These are phyloP conservation scores for Aspergillus leporis DNA, from an alignment of 495 filamentous ascomycete species.

Conservation along the genomic window DNA sequence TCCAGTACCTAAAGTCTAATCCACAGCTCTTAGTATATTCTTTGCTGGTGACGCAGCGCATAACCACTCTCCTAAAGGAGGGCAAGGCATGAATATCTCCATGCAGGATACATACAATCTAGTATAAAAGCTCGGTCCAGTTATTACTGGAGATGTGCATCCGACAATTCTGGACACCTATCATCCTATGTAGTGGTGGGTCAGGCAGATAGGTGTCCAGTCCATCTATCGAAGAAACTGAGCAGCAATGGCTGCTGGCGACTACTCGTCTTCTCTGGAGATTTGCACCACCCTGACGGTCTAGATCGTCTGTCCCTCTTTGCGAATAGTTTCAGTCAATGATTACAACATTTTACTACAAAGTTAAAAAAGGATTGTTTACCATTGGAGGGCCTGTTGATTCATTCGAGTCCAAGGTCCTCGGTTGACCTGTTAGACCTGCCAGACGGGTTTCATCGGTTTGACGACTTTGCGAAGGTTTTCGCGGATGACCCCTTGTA, in stretches of 20 bases:
- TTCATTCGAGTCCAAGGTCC: slow-evolving; percentile 21
- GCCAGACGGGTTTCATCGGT: slow-evolving; percentile 31
- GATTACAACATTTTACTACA: not conserved
- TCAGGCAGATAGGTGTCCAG: not conserved
- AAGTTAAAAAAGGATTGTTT: too few species aligned
- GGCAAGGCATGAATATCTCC: slow-evolving; percentile 55
- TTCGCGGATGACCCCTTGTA: slow-evolving; percentile 23
- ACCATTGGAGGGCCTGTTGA: slow-evolving; percentile 18
- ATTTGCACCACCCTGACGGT: slow-evolving; percentile 30
- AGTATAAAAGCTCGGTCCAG: slow-evolving; percentile 49
- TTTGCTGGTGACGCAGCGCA: slow-evolving; percentile 56
- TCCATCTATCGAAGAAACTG: not conserved
- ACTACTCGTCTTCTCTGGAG: slow-evolving; percentile 45
- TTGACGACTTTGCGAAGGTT: slow-evolving; percentile 28
- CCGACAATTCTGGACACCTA: slow-evolving; percentile 38
- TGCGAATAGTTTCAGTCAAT: slow-evolving; percentile 12
- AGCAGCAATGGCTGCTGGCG: not conserved
- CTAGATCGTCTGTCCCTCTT: slow-evolving; percentile 13
- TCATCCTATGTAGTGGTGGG: not conserved
- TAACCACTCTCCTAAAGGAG: slow-evolving; percentile 49
- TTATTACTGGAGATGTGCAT: slow-evolving; percentile 24
- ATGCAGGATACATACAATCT: slow-evolving; percentile 55
- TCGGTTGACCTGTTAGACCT: slow-evolving; percentile 20
- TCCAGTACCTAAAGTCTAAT: slow-evolving; percentile 19
- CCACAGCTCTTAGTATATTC: slow-evolving; percentile 11